Evolutionary conservation across 2,329 filamentous ascomycete species (phyloP), one percentile per base, ranked within the genome.

Genomic region (Fusarium domesticum): DNA sequence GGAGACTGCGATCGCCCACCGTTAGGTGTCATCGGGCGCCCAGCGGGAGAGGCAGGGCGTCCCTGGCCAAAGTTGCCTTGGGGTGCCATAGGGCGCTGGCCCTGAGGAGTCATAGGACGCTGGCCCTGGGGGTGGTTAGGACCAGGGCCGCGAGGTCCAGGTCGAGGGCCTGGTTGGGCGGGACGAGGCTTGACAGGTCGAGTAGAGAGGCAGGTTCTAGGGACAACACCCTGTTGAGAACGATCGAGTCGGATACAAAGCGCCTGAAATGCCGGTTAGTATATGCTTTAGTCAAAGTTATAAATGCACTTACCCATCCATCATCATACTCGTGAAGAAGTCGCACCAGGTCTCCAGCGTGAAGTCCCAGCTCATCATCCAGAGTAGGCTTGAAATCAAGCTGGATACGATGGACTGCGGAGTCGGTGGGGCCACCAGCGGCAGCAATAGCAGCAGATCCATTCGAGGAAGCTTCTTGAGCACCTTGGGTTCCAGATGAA

Each of bases 251-350:
- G 86, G 57, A 90, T 87, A 68, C 90, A 96, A 43, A 97, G 87
- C 62, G 91, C 89, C 88, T 91, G 53, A 3, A 40, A 47, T 36
- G 46, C 58, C 58, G 56, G 60, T 70, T 66, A 68, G 65, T 55
- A 35, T 6, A 37, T 7, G 23, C 6, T 17, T 18, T n/a, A 28
- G 31, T 10, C 14, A 17, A 5, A 28, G 4, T 8, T 14, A 5
- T 7, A 14, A 17, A 8, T 7, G 32, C 16, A 77, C 87, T 78
- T 79, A 92, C 88, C 93, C 93, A 98, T 60, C 93, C 93, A 70
- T 98, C 93, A 64, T 98, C 93, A 61, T 97, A 98, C 69, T 96
- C 91, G 63, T 97, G 92, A 40, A 97, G 75, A 53, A 98, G 74
- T 53, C 92, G 81, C 39, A 97, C 89, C 37, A 98, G 76, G 51